These are phyloP conservation scores for Alternaria sp. DNA, from an alignment of 2,329 filamentous ascomycete species.

Conservation along the genomic window DNA sequence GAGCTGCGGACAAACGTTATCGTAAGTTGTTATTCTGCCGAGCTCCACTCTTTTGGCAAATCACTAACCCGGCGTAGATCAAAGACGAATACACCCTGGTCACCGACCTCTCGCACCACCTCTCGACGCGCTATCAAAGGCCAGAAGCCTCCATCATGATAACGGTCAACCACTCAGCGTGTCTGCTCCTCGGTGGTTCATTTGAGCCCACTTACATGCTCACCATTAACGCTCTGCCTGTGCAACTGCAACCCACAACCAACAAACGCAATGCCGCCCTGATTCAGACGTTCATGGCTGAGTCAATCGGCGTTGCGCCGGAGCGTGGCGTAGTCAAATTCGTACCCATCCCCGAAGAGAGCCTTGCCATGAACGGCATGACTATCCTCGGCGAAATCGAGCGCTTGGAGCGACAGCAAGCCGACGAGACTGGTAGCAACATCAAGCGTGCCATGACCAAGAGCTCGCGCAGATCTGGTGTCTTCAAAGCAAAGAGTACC, in stretches of 20 bases:
- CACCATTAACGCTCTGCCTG: slow-evolving; percentile 72
- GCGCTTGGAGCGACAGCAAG: slow-evolving; percentile 57
- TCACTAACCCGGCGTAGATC: slow-evolving; percentile 59
- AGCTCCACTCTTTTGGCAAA: slow-evolving; percentile 12
- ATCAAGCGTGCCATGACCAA: slow-evolving; percentile 52
- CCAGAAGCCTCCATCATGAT: slow-evolving; percentile 76
- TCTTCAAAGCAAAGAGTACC: slow-evolving; percentile 47
- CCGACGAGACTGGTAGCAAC: slow-evolving; percentile 49
- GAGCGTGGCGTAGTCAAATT: slow-evolving; percentile 77
- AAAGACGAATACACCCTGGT: slow-evolving; percentile 78
- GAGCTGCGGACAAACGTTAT: slow-evolving; percentile 59
- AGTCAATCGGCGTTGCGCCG: slow-evolving; percentile 69
- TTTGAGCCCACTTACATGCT: slow-evolving; percentile 82
- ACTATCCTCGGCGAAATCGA: slow-evolving; percentile 74
- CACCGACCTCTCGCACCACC: slow-evolving; percentile 72
- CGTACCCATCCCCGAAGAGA: slow-evolving; percentile 71
- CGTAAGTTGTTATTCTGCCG: slow-evolving; percentile 45
- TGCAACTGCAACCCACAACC: slow-evolving; percentile 71
- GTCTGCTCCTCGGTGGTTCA: slow-evolving; percentile 75
- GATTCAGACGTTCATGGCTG: slow-evolving; percentile 76
- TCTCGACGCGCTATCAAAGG: slow-evolving; percentile 77
- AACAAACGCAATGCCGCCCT: slow-evolving; percentile 84
- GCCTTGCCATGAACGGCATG: slow-evolving; percentile 71
- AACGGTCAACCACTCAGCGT: slow-evolving; percentile 75
- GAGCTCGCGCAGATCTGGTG: slow-evolving; percentile 41